phyloP scores from a whole-genome alignment of 495 filamentous ascomycete genomes.

The Apodospora peruviana region DNA sequence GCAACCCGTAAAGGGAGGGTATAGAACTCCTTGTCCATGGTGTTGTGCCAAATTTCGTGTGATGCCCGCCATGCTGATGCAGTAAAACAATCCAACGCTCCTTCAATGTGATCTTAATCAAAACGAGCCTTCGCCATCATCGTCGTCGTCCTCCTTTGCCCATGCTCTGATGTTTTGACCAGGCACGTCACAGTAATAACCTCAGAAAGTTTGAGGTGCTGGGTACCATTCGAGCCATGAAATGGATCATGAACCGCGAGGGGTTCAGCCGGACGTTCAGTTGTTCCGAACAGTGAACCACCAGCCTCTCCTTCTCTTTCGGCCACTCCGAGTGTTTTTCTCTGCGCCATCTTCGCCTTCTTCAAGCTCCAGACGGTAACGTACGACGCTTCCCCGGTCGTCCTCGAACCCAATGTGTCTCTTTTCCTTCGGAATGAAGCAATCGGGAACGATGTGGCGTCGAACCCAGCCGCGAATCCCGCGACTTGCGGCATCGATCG shows the following conservation, averaged over 20 bases:
- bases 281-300: conserved; percentile 15
- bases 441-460: conserved; percentile 48
- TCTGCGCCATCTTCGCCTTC: conserved; percentile 15
- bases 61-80: background rate
- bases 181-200: too few species aligned
- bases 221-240: too few species aligned
- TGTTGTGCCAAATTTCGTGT: background rate
- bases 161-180: too few species aligned
- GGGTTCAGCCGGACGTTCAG: background rate
- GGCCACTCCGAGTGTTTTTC: conserved; percentile 1
- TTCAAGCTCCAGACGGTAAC: conserved; percentile 47
- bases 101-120: too few species aligned
- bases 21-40: background rate
- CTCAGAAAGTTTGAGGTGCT: too few species aligned
- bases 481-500: conserved; percentile 49
- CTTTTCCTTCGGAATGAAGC: conserved; percentile 41
- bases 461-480: conserved; percentile 50
- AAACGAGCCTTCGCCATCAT: too few species aligned
- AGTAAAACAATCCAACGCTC: background rate
- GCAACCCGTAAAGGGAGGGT: background rate
- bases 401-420: conserved; percentile 44
- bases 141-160: too few species aligned
- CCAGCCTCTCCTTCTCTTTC: conserved; percentile 20
- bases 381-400: conserved; percentile 48
- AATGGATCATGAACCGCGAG: background rate